These are phyloP conservation scores for Phytopythium delawarense DNA, from an alignment of 352 stramenopile genomes.

Conservation along the genomic window DNA sequence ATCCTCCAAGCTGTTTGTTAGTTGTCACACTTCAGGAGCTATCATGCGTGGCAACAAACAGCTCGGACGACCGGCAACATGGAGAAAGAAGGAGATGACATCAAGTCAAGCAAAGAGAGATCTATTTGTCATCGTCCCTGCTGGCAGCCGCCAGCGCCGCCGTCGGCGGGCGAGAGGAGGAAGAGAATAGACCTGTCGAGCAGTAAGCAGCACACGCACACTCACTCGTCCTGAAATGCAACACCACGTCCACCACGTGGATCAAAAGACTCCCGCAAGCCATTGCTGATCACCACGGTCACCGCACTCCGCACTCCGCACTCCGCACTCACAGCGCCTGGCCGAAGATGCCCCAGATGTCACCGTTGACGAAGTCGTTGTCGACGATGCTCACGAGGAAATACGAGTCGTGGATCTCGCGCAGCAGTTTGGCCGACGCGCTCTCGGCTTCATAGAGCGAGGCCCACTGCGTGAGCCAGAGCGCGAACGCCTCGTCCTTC, in stretches of 20 bases:
- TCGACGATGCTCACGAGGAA: slow-evolving; percentile 98
- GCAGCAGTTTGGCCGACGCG: slow-evolving; percentile 88
- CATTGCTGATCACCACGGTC: too few species aligned
- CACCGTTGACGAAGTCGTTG: slow-evolving; percentile 94
- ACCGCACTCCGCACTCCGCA: neutral
- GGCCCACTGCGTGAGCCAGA: slow-evolving; percentile 96
- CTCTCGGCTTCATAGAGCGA: slow-evolving; percentile 94
- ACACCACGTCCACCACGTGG: neutral
- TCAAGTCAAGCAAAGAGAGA: neutral
- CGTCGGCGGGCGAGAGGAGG: neutral
- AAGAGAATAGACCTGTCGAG: slow-evolving; percentile 4
- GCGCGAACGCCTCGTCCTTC: slow-evolving; percentile 96
- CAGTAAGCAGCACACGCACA: neutral
- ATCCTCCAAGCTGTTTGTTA: too few species aligned
- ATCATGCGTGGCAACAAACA: too few species aligned
- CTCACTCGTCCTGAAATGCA: neutral
- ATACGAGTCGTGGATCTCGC: slow-evolving; percentile 96
- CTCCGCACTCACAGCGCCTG: slow-evolving; percentile 1
- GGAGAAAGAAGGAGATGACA: neutral
- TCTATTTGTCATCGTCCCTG: slow-evolving; percentile 8
- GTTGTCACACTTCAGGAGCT: too few species aligned
- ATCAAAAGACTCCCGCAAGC: neutral
- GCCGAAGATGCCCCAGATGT: slow-evolving; percentile 82
- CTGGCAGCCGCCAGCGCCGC: neutral
- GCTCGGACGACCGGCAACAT: too few species aligned